phyloP scores from a whole-genome alignment of 2,329 filamentous ascomycete species.

The Aspergillus pseudoterreus region DNA sequence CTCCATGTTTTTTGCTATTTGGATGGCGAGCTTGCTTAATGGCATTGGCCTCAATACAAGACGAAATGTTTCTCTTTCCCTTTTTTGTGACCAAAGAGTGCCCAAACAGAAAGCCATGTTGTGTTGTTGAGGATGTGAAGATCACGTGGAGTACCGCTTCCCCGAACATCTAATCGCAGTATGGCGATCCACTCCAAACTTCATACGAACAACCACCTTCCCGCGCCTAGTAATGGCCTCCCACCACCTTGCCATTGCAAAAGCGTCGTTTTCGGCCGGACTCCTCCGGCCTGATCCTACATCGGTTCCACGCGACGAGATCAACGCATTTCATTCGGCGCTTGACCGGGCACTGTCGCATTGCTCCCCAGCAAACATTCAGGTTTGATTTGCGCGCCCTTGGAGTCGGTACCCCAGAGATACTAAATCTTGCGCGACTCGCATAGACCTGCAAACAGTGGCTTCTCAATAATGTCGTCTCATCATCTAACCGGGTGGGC shows the following conservation, averaged over 20 bases:
- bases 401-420: constrained; percentile 20
- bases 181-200: not conserved
- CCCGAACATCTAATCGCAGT: not conserved
- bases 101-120: too few species aligned
- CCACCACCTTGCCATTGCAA: constrained; percentile 71
- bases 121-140: not conserved
- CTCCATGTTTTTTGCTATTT: not conserved
- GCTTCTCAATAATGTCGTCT: constrained; percentile 69
- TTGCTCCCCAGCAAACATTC: constrained; percentile 78
- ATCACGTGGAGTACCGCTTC: not conserved
- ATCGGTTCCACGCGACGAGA: constrained; percentile 64
- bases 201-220: not conserved
- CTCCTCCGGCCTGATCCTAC: constrained; percentile 72
- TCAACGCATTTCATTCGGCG: constrained; percentile 64
- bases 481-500: constrained; percentile 62
- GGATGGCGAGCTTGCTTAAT: not conserved
- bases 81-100: too few species aligned
- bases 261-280: constrained; percentile 70
- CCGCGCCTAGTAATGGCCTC: constrained; percentile 52
- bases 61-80: too few species aligned
- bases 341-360: constrained; percentile 63
- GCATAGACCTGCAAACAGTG: constrained; percentile 81
- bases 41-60: too few species aligned
- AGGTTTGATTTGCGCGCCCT: constrained; percentile 64
- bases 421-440: constrained; percentile 32